Evolutionary conservation across 176 grass and related monocot genomes (phyloP), one percentile per base, ranked within the genome.

Genomic region (Carex scoparia): DNA sequence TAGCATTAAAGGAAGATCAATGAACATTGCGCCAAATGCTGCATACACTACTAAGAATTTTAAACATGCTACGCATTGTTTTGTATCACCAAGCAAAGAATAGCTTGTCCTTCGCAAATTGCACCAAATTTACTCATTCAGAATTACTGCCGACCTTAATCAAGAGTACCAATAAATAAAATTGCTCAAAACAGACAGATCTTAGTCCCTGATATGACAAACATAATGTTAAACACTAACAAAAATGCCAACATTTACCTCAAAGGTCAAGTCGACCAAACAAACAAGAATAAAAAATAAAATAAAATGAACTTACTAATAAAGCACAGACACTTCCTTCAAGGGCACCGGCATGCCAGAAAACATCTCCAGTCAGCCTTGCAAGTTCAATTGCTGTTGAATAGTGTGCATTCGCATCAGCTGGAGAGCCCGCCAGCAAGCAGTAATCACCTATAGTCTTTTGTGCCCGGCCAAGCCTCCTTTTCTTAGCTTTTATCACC

Each of bases 381-480:
- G 96, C 91, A 72, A 99, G 91, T 54, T 99, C 96, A 89, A 99
- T 99, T 81, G 96, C 84, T 7, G 91, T 99, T 30, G 96, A 94
- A 81, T 99, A 99, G 90, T 99, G 96, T 75, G 93, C 93, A 89
- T 99, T 95, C 38, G 96, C 96, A 85, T 99, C 96, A 79, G 85
- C 84, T 87, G 96, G 96, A 81, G 96, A 95, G 81, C 96, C 96
- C 58, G 96, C 96, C 86, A 99, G 79, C 80, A 99, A 85, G 75
- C 96, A 99, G 79, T 95, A 99, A 84, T 99, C 96, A 48, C 96
- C 96, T 44, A 99, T 95, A 81, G 92, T 99, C 81, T 99, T 99
- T 83, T 99, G 96, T 5, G 96, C 96, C 75, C 96, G 89, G 16
- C 93, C 96, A 68, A 99, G 84, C 61, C 93, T 95, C 86, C 96